Percentiles rank a stretch among this genome's conserved stretches.
These are phyloP conservation scores for Parathielavia appendiculata DNA, from an alignment of 495 filamentous ascomycete species.

Conservation along the genomic window DNA sequence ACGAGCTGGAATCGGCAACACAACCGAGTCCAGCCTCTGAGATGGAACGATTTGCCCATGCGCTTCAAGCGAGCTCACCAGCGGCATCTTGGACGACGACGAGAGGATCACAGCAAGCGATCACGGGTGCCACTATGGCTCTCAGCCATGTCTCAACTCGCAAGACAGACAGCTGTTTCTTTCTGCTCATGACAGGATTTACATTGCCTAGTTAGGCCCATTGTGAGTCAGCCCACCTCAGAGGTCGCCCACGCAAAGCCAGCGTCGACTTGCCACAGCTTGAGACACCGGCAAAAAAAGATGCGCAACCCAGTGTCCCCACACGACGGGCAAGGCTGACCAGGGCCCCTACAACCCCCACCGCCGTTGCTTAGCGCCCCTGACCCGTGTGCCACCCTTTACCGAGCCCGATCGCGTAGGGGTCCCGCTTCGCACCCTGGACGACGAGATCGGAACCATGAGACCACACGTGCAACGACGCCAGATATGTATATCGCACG, in stretches of 20 bases:
- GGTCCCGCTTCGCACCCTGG: not conserved
- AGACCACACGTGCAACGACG: not conserved
- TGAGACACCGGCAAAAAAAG: not conserved
- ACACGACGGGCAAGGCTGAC: constrained; percentile 5
- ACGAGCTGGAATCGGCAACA: not conserved
- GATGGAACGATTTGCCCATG: not conserved
- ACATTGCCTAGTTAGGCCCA: no score
- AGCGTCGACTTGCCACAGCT: not conserved
- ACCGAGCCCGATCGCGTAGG: constrained; percentile 8
- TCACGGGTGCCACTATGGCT: no score
- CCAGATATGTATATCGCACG: constrained; percentile 5
- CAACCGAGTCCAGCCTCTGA: not conserved
- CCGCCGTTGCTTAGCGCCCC: not conserved
- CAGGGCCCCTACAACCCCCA: not conserved
- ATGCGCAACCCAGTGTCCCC: no score
- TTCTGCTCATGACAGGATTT: no score
- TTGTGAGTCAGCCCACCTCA: no score
- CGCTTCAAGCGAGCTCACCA: not conserved
- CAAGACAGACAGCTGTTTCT: no score
- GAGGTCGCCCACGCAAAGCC: not conserved
- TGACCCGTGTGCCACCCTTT: not conserved
- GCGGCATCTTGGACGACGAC: not conserved
- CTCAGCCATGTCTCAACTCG: no score
- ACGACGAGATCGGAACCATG: not conserved
- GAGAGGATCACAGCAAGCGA: no score